phyloP scores from a whole-genome alignment of 805 yeast species.

The Tanozyma kutaoensis region DNA sequence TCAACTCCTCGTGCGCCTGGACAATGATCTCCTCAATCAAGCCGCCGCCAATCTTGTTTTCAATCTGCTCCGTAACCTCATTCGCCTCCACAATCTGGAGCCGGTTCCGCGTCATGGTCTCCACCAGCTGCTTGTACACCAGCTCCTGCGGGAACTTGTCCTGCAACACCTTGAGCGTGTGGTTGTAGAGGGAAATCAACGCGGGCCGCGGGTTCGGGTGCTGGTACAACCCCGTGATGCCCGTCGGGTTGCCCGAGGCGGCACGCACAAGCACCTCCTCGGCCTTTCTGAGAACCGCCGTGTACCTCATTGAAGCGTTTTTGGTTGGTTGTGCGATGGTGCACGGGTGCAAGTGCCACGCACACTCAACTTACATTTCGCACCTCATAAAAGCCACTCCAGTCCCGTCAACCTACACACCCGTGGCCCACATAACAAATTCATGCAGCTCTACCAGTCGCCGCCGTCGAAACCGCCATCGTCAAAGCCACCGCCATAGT shows the following conservation, averaged over 20 bases:
- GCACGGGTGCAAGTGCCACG: too few species aligned
- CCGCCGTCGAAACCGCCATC: constrained; percentile 11
- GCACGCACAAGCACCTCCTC: constrained; percentile 38
- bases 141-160: constrained; percentile 56
- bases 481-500: constrained; percentile 9
- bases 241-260: constrained; percentile 61
- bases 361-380: too few species aligned
- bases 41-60: constrained; percentile 66
- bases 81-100: constrained; percentile 49
- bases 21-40: constrained; percentile 70
- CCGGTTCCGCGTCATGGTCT: constrained; percentile 58
- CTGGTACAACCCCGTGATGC: constrained; percentile 63
- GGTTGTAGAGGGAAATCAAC: constrained; percentile 52
- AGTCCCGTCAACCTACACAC: too few species aligned
- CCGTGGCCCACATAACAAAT: too few species aligned
- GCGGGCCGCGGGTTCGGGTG: constrained; percentile 83
- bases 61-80: constrained; percentile 54
- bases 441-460: too few species aligned
- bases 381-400: too few species aligned
- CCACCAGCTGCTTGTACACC: constrained; percentile 66
- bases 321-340: constrained; percentile 6
- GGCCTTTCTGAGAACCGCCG: constrained; percentile 28
- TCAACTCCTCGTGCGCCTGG: constrained; percentile 74
- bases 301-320: constrained; percentile 20
- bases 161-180: constrained; percentile 47